Evolutionary conservation across 2,329 filamentous ascomycete genomes (phyloP).

Genomic region (Diaporthe aspalathi): DNA sequence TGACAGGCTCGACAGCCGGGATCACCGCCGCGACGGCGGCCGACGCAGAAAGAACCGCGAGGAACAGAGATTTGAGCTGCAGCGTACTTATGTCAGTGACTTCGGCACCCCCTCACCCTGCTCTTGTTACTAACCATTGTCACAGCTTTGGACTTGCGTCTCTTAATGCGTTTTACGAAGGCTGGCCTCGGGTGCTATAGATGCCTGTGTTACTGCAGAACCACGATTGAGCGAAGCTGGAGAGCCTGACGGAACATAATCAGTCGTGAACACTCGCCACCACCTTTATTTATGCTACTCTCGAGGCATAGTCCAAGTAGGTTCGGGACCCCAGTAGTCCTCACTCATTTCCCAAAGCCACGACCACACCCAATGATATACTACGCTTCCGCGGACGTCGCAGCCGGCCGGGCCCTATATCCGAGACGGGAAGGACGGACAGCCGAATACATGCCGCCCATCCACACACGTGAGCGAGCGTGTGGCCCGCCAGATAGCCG

Average conservation of each 20-base stretch:
- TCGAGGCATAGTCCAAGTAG: neutral
- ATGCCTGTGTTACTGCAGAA: neutral
- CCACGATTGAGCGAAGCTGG: conserved; percentile 15
- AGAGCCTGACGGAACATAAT: neutral
- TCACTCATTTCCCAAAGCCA: conserved; percentile 16
- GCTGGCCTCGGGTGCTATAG: neutral
- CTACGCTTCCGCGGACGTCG: neutral
- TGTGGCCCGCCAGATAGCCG: conserved; percentile 19
- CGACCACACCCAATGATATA: conserved; percentile 3
- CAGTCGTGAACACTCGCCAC: neutral
- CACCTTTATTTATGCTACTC: conserved; percentile 14
- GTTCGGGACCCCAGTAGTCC: no score
- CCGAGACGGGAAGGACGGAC: conserved; percentile 31
- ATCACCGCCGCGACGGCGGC: conserved; percentile 12
- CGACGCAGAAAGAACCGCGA: conserved; percentile 25
- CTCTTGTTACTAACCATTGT: neutral
- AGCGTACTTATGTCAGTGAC: neutral
- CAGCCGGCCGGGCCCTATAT: conserved; percentile 12
- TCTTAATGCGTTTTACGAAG: neutral
- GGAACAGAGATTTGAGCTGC: conserved; percentile 24
- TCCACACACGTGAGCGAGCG: conserved; percentile 22
- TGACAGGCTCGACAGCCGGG: conserved; percentile 1
- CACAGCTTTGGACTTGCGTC: neutral
- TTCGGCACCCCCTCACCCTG: no score
- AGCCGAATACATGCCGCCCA: neutral